These are phyloP conservation scores for Plenodomus biglobosus DNA, from an alignment of 2,329 filamentous ascomycete genomes.

Conservation along the genomic window DNA sequence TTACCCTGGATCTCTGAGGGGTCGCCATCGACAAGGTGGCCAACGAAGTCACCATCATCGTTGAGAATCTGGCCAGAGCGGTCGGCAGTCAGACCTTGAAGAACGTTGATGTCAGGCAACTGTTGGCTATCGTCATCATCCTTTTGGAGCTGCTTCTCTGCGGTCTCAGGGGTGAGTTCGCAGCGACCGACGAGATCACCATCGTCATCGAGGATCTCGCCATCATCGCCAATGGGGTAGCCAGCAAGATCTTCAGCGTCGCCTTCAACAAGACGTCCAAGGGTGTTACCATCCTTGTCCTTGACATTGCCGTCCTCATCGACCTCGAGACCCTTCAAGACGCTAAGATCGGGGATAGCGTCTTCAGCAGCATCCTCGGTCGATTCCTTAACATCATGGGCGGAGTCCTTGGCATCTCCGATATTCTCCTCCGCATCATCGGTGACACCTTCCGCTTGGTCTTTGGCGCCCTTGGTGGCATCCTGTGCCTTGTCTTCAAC, in stretches of 20 bases:
- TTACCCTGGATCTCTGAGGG: slow-evolving; percentile 52
- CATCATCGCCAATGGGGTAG: slow-evolving; percentile 56
- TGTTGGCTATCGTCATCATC: slow-evolving; percentile 40
- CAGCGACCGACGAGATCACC: slow-evolving; percentile 58
- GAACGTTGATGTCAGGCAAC: slow-evolving; percentile 50
- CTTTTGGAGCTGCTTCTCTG: slow-evolving; percentile 47
- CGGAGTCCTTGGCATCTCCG: slow-evolving; percentile 25
- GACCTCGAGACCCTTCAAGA: slow-evolving; percentile 56
- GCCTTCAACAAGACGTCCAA: slow-evolving; percentile 55
- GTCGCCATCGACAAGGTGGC: slow-evolving; percentile 52
- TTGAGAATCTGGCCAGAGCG: slow-evolving; percentile 53
- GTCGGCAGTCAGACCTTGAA: slow-evolving; percentile 53
- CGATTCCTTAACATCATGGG: slow-evolving; percentile 31
- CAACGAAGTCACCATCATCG: slow-evolving; percentile 54
- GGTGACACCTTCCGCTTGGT: slow-evolving; percentile 26
- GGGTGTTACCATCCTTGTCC: slow-evolving; percentile 52
- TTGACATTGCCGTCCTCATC: slow-evolving; percentile 57
- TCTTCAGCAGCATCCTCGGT: slow-evolving; percentile 31
- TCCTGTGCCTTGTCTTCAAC: slow-evolving; percentile 35
- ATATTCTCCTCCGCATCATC: slow-evolving; percentile 28
- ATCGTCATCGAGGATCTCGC: slow-evolving; percentile 58
- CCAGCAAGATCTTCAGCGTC: slow-evolving; percentile 56
- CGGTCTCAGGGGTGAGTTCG: slow-evolving; percentile 52
- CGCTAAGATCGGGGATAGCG: slow-evolving; percentile 48
- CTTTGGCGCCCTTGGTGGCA: slow-evolving; percentile 34